A percentile compares a stretch with the other conserved stretches of the same genome.
Evolutionary conservation across 345 rosid species (phyloP).

Genomic region (Eucalyptus marginata): DNA sequence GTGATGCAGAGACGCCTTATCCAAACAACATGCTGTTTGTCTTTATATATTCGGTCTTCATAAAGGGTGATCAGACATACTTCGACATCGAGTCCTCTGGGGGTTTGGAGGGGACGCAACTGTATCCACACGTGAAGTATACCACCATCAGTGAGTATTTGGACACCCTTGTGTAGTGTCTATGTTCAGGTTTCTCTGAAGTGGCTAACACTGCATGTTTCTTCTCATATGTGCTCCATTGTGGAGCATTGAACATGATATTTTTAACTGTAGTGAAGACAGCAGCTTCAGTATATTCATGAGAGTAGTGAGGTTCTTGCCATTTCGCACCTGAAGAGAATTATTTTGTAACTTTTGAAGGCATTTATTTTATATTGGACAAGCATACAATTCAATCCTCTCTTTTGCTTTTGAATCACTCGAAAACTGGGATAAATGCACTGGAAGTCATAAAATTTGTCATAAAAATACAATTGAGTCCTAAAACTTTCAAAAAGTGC

Average conservation of each 20-base stretch:
- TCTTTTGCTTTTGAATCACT: neutral
- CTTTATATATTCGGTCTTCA: conserved; percentile 41
- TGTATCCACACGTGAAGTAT: conserved; percentile 39
- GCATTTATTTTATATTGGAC: neutral
- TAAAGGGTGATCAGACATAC: conserved; percentile 52
- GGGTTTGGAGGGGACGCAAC: conserved; percentile 32
- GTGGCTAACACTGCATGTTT: neutral
- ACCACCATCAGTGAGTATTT: conserved; percentile 28
- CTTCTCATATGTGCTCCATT: neutral
- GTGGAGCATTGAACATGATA: neutral
- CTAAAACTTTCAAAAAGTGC: fast-evolving
- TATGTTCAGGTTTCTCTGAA: neutral
- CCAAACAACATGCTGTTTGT: conserved; percentile 30
- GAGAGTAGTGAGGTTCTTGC: neutral
- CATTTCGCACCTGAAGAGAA: neutral
- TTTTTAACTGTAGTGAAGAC: neutral
- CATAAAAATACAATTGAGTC: too few relatives aligned
- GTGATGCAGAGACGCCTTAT: conserved; percentile 44
- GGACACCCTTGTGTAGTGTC: conserved; percentile 15
- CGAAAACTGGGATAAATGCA: too few relatives aligned
- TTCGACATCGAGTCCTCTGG: conserved; percentile 17
- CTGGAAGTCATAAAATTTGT: too few relatives aligned
- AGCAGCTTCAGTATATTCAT: neutral
- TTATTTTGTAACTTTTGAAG: neutral
- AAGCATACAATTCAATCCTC: neutral